phyloP scores from a whole-genome alignment of 139 green algal genomes.

The Tetraselmis chui region DNA sequence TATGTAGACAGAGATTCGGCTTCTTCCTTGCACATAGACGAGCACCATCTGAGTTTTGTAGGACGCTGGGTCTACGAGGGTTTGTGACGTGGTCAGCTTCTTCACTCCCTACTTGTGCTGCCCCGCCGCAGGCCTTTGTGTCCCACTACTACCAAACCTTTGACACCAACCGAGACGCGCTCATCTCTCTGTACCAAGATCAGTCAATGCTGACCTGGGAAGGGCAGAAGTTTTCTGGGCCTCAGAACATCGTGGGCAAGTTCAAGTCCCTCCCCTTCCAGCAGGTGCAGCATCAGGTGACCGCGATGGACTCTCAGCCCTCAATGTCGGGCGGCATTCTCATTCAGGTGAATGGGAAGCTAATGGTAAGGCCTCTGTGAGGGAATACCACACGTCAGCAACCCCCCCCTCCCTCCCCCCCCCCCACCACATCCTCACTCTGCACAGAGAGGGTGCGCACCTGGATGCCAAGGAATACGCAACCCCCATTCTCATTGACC shows the following conservation, averaged over 20 bases:
- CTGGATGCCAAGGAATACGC: not conserved
- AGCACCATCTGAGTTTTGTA: too few species aligned
- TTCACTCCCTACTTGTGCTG: too few species aligned
- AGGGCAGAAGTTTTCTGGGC: conserved; percentile 65
- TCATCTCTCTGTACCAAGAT: conserved; percentile 74
- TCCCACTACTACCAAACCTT: conserved; percentile 95
- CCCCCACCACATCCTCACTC: too few species aligned
- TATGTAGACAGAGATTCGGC: too few species aligned
- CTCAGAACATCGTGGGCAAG: conserved; percentile 61
- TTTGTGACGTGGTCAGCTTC: too few species aligned
- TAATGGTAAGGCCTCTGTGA: conserved; percentile 44
- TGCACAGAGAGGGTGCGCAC: not conserved
- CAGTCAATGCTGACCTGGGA: conserved; percentile 71
- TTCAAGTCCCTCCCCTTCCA: conserved; percentile 73
- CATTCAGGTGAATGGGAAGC: conserved; percentile 81
- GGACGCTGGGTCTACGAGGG: too few species aligned
- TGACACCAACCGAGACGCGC: conserved; percentile 60
- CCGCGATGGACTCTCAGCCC: conserved; percentile 77
- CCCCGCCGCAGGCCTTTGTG: conserved; percentile 74
- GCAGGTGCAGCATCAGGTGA: conserved; percentile 59
- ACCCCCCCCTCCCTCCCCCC: too few species aligned
- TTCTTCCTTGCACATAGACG: too few species aligned
- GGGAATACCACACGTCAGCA: not conserved
- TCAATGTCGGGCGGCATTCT: conserved; percentile 69
- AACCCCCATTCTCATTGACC: not conserved